Base-by-base conservation (phyloP, 1,284 basidiomycete genomes). In the Phylloboletellus chloephorus region DNA sequence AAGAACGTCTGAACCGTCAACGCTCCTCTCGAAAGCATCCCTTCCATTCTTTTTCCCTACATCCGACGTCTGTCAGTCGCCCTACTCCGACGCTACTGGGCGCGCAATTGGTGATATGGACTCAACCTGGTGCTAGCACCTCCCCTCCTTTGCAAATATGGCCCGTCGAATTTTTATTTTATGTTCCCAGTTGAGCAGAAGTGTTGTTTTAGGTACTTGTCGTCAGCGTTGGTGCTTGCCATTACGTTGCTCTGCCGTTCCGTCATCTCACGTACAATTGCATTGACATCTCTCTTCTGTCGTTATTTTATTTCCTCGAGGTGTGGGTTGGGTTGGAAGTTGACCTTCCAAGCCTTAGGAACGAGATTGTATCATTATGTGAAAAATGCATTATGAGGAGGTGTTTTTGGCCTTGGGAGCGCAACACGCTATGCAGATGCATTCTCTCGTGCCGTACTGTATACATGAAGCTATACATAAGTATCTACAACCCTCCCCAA, bases 141-240 rank as follows among this genome's bases (percentile, higher is more conserved):
- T 39, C 44, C 54, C 32, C 44, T 60, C 56, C 39, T 61, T 61
- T 55, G 44, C 58, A 52, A 38, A 26, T 54, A 54, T 60, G 56
- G 39, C 46, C 37, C 31, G 42, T 49, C 44, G 38, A 44, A 51
- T 44, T 52, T 48, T 51, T 44, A 49, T 48, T 51, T 54, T 52
- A 51, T 53, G 43, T 59, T 53, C 22, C 49, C 32, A 25, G 34
- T 48, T 44, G 40, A 39, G 32, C 40, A 37, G 39, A 48, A 48
- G 47, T 58, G 55, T 57, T 61, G 55, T 57, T 54, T 58, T 44
- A 52, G 45, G 36, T 60, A 60, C n/a, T n/a, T n/a, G 53, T 47
- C 24, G 16, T 41, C 44, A 56, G 30, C 53, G 51, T 52, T 30
- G n/a, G 28, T 58, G 52, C 58, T 59, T 60, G 58, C 33, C 56